Evolutionary conservation across 345 rosid species (phyloP), one percentile per base, ranked within the genome.

Genomic region (Eutrema japonicum): DNA sequence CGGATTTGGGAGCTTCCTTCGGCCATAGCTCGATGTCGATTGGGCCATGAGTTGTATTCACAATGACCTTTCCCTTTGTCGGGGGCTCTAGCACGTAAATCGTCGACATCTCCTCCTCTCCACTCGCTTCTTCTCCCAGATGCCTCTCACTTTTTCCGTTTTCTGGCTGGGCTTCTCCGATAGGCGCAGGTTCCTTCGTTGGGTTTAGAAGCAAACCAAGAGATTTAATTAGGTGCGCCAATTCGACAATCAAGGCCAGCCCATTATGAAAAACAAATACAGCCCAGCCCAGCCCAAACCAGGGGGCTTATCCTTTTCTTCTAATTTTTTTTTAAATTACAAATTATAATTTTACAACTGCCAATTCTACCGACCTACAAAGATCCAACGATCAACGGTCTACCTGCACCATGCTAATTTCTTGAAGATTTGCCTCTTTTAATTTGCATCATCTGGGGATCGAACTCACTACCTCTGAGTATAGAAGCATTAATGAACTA

Each of bases 21-120:
- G 99, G 96, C 99, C 97, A 95, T 8, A 95, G 85, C 86, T 95
- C 96, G 82, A 95, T 74, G 82, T 92, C 96, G 6, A 95, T 65
- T 0, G 96, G 98, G 0, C 99, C 98, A 75, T 89, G 82, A 36
- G 93, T 86, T 56, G 97, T 95, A 74, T 84, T 79, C 47, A 95
- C 82, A 49, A 92, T 68, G 49, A 92, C 93, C 68, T 95, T 92
- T 29, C 99, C 99, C 62, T 92, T 95, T 33, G 98, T 95, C 73
- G 96, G 96, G 18, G 96, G 97, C 71, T 90, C 99, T 68, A 90
- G 77, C 60, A 95, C 96, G 84, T 92, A 95, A 2, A 90, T 48
- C 68, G 98, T 70, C 81, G 98, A 92, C 98, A 95, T 95, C 76
- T 43, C 64, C 69, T 40, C 43, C 70, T 30, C 42, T 35, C 30